These are phyloP conservation scores for Alternaria sp. DNA, from an alignment of 2,329 filamentous ascomycete species.

Conservation along the genomic window DNA sequence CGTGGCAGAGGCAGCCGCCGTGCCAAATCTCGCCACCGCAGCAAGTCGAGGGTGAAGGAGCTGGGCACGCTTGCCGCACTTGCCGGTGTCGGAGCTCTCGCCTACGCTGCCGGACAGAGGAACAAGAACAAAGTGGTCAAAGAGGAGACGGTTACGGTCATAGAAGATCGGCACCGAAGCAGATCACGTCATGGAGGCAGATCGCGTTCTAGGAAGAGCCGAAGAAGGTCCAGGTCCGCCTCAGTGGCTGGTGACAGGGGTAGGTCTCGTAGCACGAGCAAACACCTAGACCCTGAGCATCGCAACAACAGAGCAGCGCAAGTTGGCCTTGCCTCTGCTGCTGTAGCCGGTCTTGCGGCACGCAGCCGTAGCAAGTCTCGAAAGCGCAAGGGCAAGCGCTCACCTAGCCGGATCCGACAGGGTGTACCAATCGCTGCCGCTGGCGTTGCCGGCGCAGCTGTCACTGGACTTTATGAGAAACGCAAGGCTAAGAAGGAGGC, in stretches of 20 bases:
- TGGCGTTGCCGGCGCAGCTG: constrained; percentile 65
- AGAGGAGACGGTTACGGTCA: constrained; percentile 45
- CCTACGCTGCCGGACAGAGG: constrained; percentile 58
- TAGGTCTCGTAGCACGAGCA: constrained; percentile 53
- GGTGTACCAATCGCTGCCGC: constrained; percentile 67
- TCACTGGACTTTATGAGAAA: constrained; percentile 68
- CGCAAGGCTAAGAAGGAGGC: constrained; percentile 65
- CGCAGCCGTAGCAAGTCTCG: constrained; percentile 64
- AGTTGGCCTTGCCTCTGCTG: constrained; percentile 67
- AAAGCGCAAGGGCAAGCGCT: constrained; percentile 58
- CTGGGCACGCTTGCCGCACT: constrained; percentile 66
- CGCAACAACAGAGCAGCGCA: constrained; percentile 66
- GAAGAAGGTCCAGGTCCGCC: constrained; percentile 42
- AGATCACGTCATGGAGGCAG: constrained; percentile 25
- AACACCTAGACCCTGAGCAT: constrained; percentile 55
- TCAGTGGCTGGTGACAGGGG: constrained; percentile 37
- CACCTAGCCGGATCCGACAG: constrained; percentile 61
- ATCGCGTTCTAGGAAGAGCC: constrained; percentile 50
- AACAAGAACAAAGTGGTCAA: constrained; percentile 54
- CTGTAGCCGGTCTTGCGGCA: constrained; percentile 66
- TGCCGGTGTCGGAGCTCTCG: constrained; percentile 65
- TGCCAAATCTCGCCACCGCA: constrained; percentile 40
- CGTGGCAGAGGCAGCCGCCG: constrained; percentile 32
- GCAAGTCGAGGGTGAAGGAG: constrained; percentile 55
- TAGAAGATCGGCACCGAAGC: constrained; percentile 55